These are phyloP conservation scores for Phyllosticta citrichinensis DNA, from an alignment of 2,329 filamentous ascomycete genomes.

Conservation along the genomic window DNA sequence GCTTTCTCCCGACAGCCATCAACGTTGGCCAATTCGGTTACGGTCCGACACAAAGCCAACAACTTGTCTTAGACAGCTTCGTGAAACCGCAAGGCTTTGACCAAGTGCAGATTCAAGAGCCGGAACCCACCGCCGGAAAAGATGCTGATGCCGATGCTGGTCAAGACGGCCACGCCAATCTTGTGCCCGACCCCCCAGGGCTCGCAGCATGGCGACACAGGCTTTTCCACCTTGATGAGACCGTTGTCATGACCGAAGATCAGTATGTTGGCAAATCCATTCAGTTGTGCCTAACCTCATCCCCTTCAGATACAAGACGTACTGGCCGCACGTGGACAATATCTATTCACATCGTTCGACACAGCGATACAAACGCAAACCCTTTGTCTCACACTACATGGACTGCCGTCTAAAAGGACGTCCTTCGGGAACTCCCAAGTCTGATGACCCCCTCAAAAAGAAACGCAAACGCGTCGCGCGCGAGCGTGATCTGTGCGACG, in stretches of 20 bases:
- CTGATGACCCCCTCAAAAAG: constrained; percentile 70
- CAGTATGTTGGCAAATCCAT: constrained; percentile 42
- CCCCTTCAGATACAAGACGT: constrained; percentile 56
- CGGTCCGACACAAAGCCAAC: constrained; percentile 12
- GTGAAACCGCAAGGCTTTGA: background rate
- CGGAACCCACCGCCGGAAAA: background rate
- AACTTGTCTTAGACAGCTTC: background rate
- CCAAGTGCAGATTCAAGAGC: background rate
- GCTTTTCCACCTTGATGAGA: constrained; percentile 66
- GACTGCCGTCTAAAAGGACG: constrained; percentile 74
- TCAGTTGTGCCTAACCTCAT: background rate
- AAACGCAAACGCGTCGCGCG: constrained; percentile 68
- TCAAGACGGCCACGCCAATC: constrained; percentile 44
- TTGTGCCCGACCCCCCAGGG: constrained; percentile 57
- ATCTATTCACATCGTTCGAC: constrained; percentile 77
- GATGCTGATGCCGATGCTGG: background rate
- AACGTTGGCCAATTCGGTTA: constrained; percentile 14
- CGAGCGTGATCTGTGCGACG: constrained; percentile 70
- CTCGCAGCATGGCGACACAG: constrained; percentile 60
- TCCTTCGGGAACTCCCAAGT: constrained; percentile 69
- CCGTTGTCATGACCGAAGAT: constrained; percentile 62
- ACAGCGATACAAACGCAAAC: constrained; percentile 69
- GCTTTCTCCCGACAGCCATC: constrained; percentile 14
- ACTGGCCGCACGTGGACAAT: constrained; percentile 77
- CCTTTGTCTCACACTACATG: constrained; percentile 78